These are phyloP conservation scores for Beauveria bassiana DNA, from an alignment of 2,329 filamentous ascomycete genomes.

Conservation along the genomic window DNA sequence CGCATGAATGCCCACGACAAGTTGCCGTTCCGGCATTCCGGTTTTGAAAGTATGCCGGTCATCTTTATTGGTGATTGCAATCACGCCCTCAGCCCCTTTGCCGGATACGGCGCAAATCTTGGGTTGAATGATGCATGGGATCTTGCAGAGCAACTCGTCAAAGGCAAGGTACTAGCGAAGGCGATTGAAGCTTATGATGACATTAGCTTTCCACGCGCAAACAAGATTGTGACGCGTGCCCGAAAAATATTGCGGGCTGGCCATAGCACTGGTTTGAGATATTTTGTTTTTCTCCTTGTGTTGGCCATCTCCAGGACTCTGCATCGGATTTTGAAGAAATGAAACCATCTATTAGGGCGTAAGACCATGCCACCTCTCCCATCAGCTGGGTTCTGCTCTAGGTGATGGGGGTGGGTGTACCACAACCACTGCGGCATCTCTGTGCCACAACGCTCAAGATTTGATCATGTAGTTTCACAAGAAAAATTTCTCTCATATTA, in stretches of 20 bases:
- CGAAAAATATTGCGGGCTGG: constrained; percentile 17
- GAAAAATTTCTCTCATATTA: no score
- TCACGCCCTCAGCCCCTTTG: constrained; percentile 41
- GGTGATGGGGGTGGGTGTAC: no score
- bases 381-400: no score
- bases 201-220: constrained; percentile 26
- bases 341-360: neutral
- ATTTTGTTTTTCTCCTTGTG: constrained; percentile 17
- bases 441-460: no score
- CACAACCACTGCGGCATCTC: no score
- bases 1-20: constrained; percentile 37
- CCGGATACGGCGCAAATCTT: constrained; percentile 40
- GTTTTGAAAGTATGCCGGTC: constrained; percentile 19
- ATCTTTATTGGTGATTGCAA: constrained; percentile 44
- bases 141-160: constrained; percentile 32
- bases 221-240: constrained; percentile 18
- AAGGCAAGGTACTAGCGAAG: constrained; percentile 16
- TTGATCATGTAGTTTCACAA: no score
- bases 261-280: constrained; percentile 19
- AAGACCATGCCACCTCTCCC: no score
- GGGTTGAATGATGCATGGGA: constrained; percentile 40
- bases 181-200: constrained; percentile 29
- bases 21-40: constrained; percentile 31
- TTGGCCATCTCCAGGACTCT: constrained; percentile 17
- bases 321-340: neutral